These are phyloP conservation scores for Myochromella boudieri DNA, from an alignment of 768 basidiomycete species.

Conservation along the genomic window DNA sequence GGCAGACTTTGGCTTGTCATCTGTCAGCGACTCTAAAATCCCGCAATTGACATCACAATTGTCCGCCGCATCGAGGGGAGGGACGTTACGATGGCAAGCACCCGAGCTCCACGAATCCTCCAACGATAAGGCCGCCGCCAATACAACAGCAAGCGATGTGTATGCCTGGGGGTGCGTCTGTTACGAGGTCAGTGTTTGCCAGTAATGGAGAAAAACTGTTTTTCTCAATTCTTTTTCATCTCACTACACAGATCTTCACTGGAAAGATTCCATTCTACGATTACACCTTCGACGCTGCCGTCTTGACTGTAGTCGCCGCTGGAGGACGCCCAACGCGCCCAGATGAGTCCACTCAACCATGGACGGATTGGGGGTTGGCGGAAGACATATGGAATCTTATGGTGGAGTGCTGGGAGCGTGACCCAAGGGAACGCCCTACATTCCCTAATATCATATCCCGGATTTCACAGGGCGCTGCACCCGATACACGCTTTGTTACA, in stretches of 20 bases:
- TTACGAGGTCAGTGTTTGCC: slow-evolving; percentile 23
- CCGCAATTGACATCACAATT: slow-evolving; percentile 15
- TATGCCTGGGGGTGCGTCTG: slow-evolving; percentile 28
- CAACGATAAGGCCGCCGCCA: not conserved
- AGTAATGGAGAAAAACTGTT: not conserved
- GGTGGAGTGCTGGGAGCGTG: slow-evolving; percentile 22
- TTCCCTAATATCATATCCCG: not conserved
- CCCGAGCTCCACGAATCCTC: slow-evolving; percentile 22
- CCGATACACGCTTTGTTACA: too few relatives aligned
- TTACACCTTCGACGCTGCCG: not conserved
- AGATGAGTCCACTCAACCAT: not conserved
- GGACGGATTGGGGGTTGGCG: slow-evolving; percentile 15
- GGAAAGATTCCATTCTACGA: not conserved
- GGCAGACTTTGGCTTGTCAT: slow-evolving; percentile 29
- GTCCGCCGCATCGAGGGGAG: slow-evolving; percentile 14
- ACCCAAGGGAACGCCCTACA: slow-evolving; percentile 18
- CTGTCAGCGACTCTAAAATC: slow-evolving; percentile 19
- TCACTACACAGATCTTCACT: slow-evolving; percentile 1
- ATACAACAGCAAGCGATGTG: slow-evolving; percentile 24
- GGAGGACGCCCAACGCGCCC: not conserved
- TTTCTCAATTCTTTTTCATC: not conserved
- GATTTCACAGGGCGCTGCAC: too few relatives aligned
- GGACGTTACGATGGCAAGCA: slow-evolving; percentile 27
- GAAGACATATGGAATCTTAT: slow-evolving; percentile 21
- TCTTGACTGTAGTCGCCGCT: not conserved